A percentile compares a stretch with the other conserved stretches of the same genome.
phyloP scores from a whole-genome alignment of 2,329 filamentous ascomycete species.

The Diaporthe ampelina region DNA sequence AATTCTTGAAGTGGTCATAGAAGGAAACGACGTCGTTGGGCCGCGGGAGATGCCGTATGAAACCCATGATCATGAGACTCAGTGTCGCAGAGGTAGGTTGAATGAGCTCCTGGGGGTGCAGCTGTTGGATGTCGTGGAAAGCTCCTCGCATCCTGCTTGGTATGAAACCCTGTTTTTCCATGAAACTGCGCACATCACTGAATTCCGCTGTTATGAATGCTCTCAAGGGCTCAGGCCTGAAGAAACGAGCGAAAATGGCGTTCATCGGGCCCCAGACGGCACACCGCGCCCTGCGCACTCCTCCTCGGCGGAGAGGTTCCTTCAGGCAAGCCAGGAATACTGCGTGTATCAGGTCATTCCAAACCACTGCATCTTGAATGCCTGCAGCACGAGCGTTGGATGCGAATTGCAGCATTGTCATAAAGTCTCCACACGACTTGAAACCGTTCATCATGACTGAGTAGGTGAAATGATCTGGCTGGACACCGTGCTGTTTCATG shows the following conservation, averaged over 20 bases:
- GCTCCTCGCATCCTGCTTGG: conserved; percentile 39
- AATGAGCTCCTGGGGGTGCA: conserved; percentile 43
- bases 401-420: conserved; percentile 68
- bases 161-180: conserved; percentile 25
- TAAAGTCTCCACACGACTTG: conserved; percentile 68
- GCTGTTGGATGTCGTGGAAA: conserved; percentile 42
- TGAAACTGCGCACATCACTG: conserved; percentile 38
- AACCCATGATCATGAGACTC: conserved; percentile 62
- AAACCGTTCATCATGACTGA: conserved; percentile 79
- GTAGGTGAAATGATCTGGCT: conserved; percentile 77
- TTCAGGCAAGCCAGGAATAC: conserved; percentile 60
- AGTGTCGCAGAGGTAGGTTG: conserved; percentile 57
- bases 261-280: conserved; percentile 63
- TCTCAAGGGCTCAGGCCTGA: conserved; percentile 61
- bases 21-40: conserved; percentile 59
- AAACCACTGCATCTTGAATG: conserved; percentile 62
- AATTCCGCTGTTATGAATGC: conserved; percentile 48
- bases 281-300: conserved; percentile 20
- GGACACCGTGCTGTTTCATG: conserved; percentile 70
- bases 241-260: conserved; percentile 63
- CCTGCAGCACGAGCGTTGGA: conserved; percentile 63
- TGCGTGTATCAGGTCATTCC: conserved; percentile 67
- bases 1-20: conserved; percentile 61
- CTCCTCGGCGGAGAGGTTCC: conserved; percentile 53
- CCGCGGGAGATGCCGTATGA: conserved; percentile 56